Evolutionary conservation across 352 stramenopile species (phyloP).

Genomic region (Globisporangium viniferum): DNA sequence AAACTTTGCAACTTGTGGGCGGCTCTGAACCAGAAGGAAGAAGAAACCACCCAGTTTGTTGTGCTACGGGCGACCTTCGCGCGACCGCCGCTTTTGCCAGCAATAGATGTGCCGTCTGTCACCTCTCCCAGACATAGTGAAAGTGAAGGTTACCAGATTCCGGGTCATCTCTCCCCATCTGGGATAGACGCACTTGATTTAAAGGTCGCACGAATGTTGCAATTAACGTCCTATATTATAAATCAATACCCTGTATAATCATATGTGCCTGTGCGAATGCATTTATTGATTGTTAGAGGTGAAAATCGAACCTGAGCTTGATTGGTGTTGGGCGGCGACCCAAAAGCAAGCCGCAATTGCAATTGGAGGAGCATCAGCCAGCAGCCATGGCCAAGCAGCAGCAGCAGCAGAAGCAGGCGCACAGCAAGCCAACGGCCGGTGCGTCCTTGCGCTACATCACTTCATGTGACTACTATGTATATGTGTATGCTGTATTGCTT

Average conservation of each 20-base stretch:
- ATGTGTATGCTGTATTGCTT: background rate
- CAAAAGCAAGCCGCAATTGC: background rate
- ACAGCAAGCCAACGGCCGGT: slow-evolving; percentile 16
- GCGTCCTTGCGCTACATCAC: background rate
- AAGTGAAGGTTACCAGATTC: background rate
- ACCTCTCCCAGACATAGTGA: background rate
- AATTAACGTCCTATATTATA: no score
- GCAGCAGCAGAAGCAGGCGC: slow-evolving; percentile 3
- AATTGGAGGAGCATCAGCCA: slow-evolving; percentile 4
- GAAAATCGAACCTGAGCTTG: background rate
- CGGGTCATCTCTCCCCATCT: slow-evolving; percentile 2
- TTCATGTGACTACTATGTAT: background rate
- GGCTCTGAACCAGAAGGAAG: background rate
- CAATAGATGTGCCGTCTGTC: background rate
- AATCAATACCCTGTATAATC: background rate
- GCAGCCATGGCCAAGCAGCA: slow-evolving; percentile 9
- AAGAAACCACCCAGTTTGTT: background rate
- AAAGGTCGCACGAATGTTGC: slow-evolving; percentile 1
- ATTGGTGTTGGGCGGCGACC: slow-evolving; percentile 11
- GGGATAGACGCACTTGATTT: background rate
- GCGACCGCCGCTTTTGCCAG: background rate
- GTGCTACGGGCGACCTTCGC: slow-evolving; percentile 3
- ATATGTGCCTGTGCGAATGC: background rate
- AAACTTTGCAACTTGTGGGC: slow-evolving; percentile 6
- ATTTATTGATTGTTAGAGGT: background rate